Conservation (phyloP, 192 early-diverging fungal species). For the Gigaspora rosea region DNA sequence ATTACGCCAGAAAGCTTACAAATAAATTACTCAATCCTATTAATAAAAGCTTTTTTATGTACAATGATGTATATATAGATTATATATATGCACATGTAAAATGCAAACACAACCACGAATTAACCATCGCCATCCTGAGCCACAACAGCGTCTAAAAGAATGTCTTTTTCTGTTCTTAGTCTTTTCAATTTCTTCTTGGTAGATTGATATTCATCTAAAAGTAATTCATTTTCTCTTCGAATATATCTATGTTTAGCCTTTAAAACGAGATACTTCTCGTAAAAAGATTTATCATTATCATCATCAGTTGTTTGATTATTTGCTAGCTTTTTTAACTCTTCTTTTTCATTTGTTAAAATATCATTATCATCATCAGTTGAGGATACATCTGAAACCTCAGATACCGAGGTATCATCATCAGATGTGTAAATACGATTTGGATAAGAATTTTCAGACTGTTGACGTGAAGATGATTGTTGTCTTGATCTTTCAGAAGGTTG, state of each 20-base stretch:
- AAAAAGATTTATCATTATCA: conserved; percentile 21
- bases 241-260: conserved; percentile 49
- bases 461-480: conserved; percentile 5
- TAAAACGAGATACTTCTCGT: conserved; percentile 41
- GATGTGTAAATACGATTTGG: conserved; percentile 10
- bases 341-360: no score
- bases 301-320: background rate
- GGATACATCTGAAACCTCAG: background rate
- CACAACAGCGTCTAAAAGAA: conserved; percentile 47
- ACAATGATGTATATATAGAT: no score
- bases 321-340: no score
- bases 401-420: conserved; percentile 8
- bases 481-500: background rate
- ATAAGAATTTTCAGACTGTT: background rate
- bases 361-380: background rate
- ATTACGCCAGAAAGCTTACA: no score
- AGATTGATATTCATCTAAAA: conserved; percentile 41
- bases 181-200: conserved; percentile 41
- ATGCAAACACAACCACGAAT: background rate
- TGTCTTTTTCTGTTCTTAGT: conserved; percentile 43
- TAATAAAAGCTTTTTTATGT: no score
- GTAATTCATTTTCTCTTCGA: conserved; percentile 48
- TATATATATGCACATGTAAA: no score
- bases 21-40: no score
- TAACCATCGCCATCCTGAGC: background rate